phyloP scores from a whole-genome alignment of 345 rosid species.

The Hibiscus tridactylites region DNA sequence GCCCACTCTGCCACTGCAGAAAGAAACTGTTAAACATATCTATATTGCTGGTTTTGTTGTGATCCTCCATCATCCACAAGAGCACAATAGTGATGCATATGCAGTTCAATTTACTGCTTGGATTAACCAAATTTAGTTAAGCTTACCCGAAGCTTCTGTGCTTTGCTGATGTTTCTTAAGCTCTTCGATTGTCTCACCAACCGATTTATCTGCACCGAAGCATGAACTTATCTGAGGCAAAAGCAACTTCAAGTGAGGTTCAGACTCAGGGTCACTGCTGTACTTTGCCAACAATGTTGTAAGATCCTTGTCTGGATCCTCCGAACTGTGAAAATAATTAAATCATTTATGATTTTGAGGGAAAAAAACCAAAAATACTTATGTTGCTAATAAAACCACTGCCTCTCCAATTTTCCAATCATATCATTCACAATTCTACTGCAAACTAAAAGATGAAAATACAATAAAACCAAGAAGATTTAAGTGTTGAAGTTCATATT shows the following conservation, averaged over 20 bases:
- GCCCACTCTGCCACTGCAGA: conserved; percentile 74
- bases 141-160: conserved; percentile 53
- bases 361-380: background rate
- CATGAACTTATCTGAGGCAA: conserved; percentile 66
- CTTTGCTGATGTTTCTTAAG: conserved; percentile 56
- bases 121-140: background rate
- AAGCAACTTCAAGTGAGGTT: conserved; percentile 47
- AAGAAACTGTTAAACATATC: conserved; percentile 4
- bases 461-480: background rate
- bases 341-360: background rate
- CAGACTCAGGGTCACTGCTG: conserved; percentile 52
- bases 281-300: conserved; percentile 44
- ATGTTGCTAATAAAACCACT: background rate
- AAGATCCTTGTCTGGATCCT: conserved; percentile 59
- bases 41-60: background rate
- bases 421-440: background rate
- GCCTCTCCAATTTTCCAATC: background rate
- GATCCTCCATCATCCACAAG: background rate
- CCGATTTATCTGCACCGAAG: conserved; percentile 50
- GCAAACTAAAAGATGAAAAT: background rate
- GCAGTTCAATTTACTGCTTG: background rate
- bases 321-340: conserved; percentile 37
- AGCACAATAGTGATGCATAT: background rate
- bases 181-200: conserved; percentile 59
- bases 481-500: background rate